Base-by-base conservation (phyloP, 129 eudicot genomes). In the Solidago caesia region DNA sequence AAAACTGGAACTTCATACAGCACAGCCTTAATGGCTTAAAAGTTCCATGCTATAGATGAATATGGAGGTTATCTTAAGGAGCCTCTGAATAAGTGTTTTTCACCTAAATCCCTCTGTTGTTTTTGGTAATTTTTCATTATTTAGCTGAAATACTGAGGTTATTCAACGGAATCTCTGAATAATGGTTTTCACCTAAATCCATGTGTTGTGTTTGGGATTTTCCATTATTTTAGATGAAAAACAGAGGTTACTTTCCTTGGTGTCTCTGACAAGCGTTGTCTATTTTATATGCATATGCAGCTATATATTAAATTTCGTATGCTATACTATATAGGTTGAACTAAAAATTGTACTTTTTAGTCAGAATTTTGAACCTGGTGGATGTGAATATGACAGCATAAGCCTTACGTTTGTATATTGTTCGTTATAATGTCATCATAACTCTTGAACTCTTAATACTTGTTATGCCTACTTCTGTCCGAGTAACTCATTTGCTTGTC, bases 381-480 rank as follows among this genome's bases (percentile, higher is more conserved):
- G 52, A 72, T 44, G 57, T 59, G 67, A 72, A 72, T 59, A 59
- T 59, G 56, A 13, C 62, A 15, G 62, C 63, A 62, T 63, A 16
- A 74, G 64, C 44, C 7, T 49, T 64, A 64, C 9, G 10, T 51
- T 9, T 75, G 16, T 56, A 21, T 41, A 9, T 43, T 52, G 29
- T 43, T 66, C 1, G 11, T 14, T 67, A 75, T 43, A 53, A 44
- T 46, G 14, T 66, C 58, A 65, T 65, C 25, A 43, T 75, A 26
- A 66, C 43, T 75, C 45, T 66, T 66, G 42, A 26, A 66, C 43
- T 75, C 45, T 66, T 66, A 16, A 42, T 39, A 52, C 44, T 51
- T 75, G 79, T 12, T 33, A 63, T 48, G 29, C 70, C 42, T 63
- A 64, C 25, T 15, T 48, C 26, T 41, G 39, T 48, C 8, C 4